A percentile compares a stretch with the other conserved stretches of the same genome.
phyloP scores from a whole-genome alignment of 768 basidiomycete genomes.

The Auricularia auricula-judae region DNA sequence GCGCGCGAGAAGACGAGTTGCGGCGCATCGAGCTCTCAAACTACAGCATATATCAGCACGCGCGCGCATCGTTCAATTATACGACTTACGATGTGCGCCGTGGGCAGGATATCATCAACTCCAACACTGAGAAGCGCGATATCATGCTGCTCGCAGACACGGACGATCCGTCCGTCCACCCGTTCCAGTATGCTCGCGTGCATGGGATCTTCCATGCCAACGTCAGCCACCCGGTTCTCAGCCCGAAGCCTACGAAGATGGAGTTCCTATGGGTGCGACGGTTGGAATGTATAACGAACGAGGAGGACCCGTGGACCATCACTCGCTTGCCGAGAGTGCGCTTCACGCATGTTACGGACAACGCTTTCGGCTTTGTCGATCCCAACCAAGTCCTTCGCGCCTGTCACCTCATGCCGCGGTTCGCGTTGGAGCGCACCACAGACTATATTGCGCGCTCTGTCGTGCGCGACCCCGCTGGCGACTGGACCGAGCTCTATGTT shows the following conservation, averaged over 20 bases:
- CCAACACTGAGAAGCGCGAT: constrained; percentile 20
- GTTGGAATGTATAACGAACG: constrained; percentile 20
- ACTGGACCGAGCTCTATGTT: background rate
- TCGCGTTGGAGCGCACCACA: background rate
- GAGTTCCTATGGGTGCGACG: constrained; percentile 33
- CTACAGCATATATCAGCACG: constrained; percentile 4
- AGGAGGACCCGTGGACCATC: constrained; percentile 16
- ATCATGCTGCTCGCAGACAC: constrained; percentile 23
- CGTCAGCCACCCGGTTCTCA: constrained; percentile 9
- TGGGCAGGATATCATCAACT: constrained; percentile 31
- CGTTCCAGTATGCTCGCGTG: constrained; percentile 25
- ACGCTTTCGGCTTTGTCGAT: constrained; percentile 36
- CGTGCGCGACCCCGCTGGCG: background rate
- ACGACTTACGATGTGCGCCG: constrained; percentile 33
- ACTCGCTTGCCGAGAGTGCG: constrained; percentile 25
- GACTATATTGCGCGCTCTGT: background rate
- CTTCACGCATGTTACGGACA: constrained; percentile 22
- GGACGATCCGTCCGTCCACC: constrained; percentile 13
- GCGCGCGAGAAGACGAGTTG: background rate
- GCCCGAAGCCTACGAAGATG: constrained; percentile 12
- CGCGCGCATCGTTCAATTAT: constrained; percentile 23
- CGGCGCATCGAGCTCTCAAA: background rate
- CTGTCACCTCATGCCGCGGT: background rate
- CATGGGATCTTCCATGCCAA: constrained; percentile 21
- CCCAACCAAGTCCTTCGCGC: constrained; percentile 14